Percentiles rank a stretch among this genome's conserved stretches.
These are phyloP conservation scores for Trichosporon ovoides DNA, from an alignment of 1,284 basidiomycete genomes.

Conservation along the genomic window DNA sequence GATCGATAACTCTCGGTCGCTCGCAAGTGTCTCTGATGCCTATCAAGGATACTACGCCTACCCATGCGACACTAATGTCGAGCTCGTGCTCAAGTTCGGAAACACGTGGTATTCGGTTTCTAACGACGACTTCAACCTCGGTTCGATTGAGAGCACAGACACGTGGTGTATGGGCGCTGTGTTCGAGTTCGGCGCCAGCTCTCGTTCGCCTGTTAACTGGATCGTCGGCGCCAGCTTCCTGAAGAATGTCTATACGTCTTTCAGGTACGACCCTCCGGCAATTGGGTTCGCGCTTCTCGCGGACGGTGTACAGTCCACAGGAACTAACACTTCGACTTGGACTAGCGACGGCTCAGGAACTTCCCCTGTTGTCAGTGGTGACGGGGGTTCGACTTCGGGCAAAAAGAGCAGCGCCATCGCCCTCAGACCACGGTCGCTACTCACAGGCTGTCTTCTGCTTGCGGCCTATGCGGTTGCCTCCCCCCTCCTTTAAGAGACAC, in stretches of 20 bases:
- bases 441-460: no score
- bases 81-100: constrained; percentile 67
- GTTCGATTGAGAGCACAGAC: constrained; percentile 48
- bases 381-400: neutral
- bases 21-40: constrained; percentile 52
- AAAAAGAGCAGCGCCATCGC: neutral
- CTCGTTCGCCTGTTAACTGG: constrained; percentile 57
- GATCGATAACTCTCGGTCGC: constrained; percentile 62
- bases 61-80: constrained; percentile 66
- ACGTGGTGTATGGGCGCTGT: constrained; percentile 73
- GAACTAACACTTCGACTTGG: neutral
- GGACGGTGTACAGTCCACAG: constrained; percentile 8
- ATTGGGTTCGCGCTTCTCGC: constrained; percentile 51
- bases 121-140: constrained; percentile 70
- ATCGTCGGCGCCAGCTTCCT: constrained; percentile 93
- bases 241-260: constrained; percentile 57
- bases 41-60: constrained; percentile 67
- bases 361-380: neutral
- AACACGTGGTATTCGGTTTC: constrained; percentile 60
- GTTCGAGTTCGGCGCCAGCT: constrained; percentile 61
- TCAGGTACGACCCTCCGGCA: constrained; percentile 50
- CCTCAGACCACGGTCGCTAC: no score
- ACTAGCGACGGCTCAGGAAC: neutral
- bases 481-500: no score
- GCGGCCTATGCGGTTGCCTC: no score